Base-by-base conservation (phyloP, 805 yeast genomes). In the Candida fluviatilis region DNA sequence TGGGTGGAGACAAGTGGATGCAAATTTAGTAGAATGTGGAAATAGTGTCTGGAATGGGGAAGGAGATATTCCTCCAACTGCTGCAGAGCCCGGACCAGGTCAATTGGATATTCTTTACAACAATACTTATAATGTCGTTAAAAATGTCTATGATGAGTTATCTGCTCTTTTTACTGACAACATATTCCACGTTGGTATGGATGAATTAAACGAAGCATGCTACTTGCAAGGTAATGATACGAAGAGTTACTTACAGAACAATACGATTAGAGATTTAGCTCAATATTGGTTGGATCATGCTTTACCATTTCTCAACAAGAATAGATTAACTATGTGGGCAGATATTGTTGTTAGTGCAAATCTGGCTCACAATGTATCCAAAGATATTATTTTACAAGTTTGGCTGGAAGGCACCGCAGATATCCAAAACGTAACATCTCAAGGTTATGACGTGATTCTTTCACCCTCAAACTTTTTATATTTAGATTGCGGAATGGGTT, bases 101-200 rank as follows among this genome's bases (percentile, higher is more conserved):
- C 72, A 67, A 43, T 48, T 68, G 29, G 66, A 66, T 36, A 52
- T 65, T 34, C 32, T 62, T 33, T 45, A 56, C 38, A 46, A 58
- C 26, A 44, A 49, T 2, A 58, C 69, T 3, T 64, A 62, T 39
- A 56, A 60, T 2, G 56, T 62, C 13, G 57, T 68, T 5, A 41
- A 46, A 24, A 51, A 54, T 14, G 62, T 68, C 5, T 66, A 56
- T 43, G 38, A 55, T 10, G 73, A 68, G 35, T 31, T 68, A 7
- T 46, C 54, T 13, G 40, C 35, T 2, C 37, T 64, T 12, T 68
- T 67, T 45, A 32, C 45, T 4, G 72, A 67, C 42, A 45, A 58
- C 31, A 47, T 61, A n/a, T 64, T 64, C 55, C 73, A 68, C 43
- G 69, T 66, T 27, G 73, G 73, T 4, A 55, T 51, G 26, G 73